These are phyloP conservation scores for Eragrostis tef DNA, from an alignment of 202 grass and related monocot species.

Conservation along the genomic window DNA sequence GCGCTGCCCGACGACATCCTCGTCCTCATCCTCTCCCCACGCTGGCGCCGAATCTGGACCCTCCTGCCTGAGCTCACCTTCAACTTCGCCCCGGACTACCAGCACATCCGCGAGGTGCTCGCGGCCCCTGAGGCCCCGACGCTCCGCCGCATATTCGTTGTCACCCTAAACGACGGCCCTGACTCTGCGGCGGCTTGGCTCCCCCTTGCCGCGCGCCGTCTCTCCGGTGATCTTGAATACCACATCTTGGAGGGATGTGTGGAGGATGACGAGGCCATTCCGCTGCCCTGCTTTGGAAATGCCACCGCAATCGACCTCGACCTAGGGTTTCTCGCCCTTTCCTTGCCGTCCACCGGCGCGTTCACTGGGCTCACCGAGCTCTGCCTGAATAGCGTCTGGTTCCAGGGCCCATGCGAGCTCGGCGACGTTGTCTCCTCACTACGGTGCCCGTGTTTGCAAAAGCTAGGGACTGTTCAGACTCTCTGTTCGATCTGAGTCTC, in stretches of 20 bases:
- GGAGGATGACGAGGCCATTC: not conserved
- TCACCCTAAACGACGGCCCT: not conserved
- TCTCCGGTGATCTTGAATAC: constrained; percentile 7
- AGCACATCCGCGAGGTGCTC: not conserved
- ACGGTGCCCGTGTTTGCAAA: constrained; percentile 8
- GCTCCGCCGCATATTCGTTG: not conserved
- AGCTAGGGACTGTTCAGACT: not conserved
- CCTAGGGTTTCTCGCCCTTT: not conserved
- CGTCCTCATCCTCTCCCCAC: constrained; percentile 36
- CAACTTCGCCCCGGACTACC: too few species aligned
- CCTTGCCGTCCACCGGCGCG: not conserved
- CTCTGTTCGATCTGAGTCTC: constrained; percentile 26
- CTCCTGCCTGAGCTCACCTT: not conserved
- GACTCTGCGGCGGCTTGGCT: constrained; percentile 23
- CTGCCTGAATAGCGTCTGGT: not conserved
- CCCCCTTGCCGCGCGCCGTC: constrained; percentile 24
- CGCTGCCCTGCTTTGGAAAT: constrained; percentile 41
- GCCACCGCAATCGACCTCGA: not conserved
- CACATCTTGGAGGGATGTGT: not conserved
- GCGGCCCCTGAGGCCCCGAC: not conserved
- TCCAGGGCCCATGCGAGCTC: not conserved
- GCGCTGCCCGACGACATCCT: constrained; percentile 37
- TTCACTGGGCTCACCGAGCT: constrained; percentile 34
- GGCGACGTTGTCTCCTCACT: constrained; percentile 14
- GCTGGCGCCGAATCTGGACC: constrained; percentile 8